A percentile compares a stretch with the other conserved stretches of the same genome.
phyloP scores from a whole-genome alignment of 164 flowering plant species.

The Platanus orientalis region DNA sequence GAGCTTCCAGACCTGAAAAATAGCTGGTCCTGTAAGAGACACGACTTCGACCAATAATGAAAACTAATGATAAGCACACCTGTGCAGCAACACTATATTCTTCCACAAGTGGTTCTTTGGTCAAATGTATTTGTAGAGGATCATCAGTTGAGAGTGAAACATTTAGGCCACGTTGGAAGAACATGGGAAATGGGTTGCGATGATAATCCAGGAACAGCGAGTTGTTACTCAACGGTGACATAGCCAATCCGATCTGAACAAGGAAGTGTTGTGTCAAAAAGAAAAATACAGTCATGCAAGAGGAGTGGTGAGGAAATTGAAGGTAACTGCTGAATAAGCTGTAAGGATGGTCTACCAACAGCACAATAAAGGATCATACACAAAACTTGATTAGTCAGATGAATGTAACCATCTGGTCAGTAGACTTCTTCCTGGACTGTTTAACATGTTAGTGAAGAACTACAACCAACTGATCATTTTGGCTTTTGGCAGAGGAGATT shows the following conservation, averaged over 20 bases:
- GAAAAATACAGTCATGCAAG: neutral
- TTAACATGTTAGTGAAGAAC: no score
- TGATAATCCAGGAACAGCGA: slow-evolving; percentile 64
- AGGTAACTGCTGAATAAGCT: neutral
- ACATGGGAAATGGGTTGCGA: slow-evolving; percentile 61
- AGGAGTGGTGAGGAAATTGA: neutral
- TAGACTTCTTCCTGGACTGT: no score
- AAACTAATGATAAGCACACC: slow-evolving; percentile 22
- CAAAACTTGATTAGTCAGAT: neutral
- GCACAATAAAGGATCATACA: neutral
- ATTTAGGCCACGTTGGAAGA: slow-evolving; percentile 67
- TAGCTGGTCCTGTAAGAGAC: neutral
- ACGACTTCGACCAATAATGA: neutral
- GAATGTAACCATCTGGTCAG: neutral
- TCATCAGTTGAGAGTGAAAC: slow-evolving; percentile 76
- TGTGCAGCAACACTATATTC: slow-evolving; percentile 74
- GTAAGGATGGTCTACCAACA: neutral
- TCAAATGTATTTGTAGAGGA: slow-evolving; percentile 73
- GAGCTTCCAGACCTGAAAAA: slow-evolving; percentile 70
- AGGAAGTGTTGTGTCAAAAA: no score
- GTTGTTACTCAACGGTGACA: slow-evolving; percentile 80
- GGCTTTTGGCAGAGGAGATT: neutral
- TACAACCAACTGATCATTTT: neutral
- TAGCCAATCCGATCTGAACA: slow-evolving; percentile 58
- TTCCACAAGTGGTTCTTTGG: slow-evolving; percentile 71